Evolutionary conservation across 2,329 filamentous ascomycete species (phyloP).

Genomic region (Stagonosporopsis chrysanthemi): DNA sequence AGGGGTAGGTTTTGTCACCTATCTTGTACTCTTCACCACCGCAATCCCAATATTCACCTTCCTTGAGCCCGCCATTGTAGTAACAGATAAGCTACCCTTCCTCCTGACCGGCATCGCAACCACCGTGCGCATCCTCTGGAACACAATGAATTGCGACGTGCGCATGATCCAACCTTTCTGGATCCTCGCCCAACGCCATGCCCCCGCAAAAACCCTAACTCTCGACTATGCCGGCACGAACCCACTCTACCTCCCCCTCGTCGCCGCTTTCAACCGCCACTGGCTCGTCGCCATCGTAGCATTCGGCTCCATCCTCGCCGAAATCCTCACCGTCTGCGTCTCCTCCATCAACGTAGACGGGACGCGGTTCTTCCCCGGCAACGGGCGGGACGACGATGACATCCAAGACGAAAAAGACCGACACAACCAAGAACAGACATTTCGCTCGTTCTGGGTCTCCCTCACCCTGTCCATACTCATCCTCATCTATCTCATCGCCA

Average conservation of each 20-base stretch:
- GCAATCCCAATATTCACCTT: constrained; percentile 71
- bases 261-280: constrained; percentile 69
- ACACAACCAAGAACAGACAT: constrained; percentile 53
- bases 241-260: constrained; percentile 69
- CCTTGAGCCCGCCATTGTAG: constrained; percentile 57
- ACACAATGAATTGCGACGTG: constrained; percentile 71
- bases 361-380: constrained; percentile 60
- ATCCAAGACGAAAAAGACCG: constrained; percentile 24
- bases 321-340: constrained; percentile 74
- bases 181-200: constrained; percentile 70
- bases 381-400: constrained; percentile 28
- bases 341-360: constrained; percentile 73
- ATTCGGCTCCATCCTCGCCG: constrained; percentile 74
- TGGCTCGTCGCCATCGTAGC: constrained; percentile 72
- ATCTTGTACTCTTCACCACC: constrained; percentile 63
- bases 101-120: constrained; percentile 71
- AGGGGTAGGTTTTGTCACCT: constrained; percentile 67
- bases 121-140: constrained; percentile 72
- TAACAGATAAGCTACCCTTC: constrained; percentile 71
- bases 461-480: constrained; percentile 69
- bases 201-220: constrained; percentile 69
- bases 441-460: constrained; percentile 70
- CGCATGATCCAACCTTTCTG: constrained; percentile 80
- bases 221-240: constrained; percentile 78
- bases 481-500: constrained; percentile 68